Conservation (phyloP, 345 rosid species). For the Ceriops tagal region DNA sequence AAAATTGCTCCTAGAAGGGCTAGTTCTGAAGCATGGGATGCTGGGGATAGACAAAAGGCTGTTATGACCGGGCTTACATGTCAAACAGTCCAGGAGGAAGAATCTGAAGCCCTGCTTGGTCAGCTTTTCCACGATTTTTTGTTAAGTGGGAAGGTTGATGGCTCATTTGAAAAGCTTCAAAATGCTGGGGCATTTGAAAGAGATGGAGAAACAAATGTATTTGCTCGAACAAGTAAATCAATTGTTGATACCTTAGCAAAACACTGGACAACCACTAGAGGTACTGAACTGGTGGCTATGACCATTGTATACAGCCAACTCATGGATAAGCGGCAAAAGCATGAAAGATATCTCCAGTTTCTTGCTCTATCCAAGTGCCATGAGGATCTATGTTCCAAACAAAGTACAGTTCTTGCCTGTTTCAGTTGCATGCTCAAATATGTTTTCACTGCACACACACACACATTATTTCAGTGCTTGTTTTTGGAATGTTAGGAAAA, state of each 20-base stretch:
- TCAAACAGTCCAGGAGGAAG: constrained; percentile 73
- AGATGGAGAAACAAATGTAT: constrained; percentile 81
- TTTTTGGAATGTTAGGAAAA: not conserved
- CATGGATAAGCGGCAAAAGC: constrained; percentile 86
- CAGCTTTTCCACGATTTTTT: constrained; percentile 78
- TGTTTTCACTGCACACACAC: too few relatives aligned
- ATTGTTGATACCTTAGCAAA: constrained; percentile 91
- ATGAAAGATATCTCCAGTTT: constrained; percentile 77
- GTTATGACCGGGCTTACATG: constrained; percentile 50
- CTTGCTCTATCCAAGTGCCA: constrained; percentile 97
- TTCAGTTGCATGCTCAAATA: constrained; percentile 4
- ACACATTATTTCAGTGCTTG: not conserved
- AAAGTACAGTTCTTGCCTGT: constrained; percentile 48
- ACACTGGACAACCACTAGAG: constrained; percentile 98
- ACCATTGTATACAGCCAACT: constrained; percentile 68
- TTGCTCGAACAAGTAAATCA: constrained; percentile 75
- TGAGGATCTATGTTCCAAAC: constrained; percentile 78
- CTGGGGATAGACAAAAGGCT: constrained; percentile 52
- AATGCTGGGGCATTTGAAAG: constrained; percentile 83
- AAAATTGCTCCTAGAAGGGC: constrained; percentile 60
- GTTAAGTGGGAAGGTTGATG: constrained; percentile 59
- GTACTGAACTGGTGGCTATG: constrained; percentile 85
- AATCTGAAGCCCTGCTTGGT: constrained; percentile 82
- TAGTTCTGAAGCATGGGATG: constrained; percentile 55
- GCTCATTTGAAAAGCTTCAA: constrained; percentile 58